Base-by-base conservation (phyloP, 1,284 basidiomycete genomes). In the Pulveroboletus sp. region DNA sequence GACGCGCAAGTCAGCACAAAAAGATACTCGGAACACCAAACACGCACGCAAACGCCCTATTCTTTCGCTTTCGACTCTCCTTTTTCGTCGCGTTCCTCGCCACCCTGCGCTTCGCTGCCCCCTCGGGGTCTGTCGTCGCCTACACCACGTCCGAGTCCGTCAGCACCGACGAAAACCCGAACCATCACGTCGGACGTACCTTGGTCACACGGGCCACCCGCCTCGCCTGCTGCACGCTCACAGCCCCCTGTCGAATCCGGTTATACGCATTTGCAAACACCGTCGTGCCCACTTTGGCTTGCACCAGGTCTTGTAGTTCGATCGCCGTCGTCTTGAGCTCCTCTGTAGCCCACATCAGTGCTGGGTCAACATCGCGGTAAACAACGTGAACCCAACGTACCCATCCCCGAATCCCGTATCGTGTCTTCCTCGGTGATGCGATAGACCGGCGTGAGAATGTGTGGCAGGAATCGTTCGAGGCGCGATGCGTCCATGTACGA, bases 221-320 rank as follows among this genome's bases (percentile, higher is more conserved):
- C 29, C 96, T 78, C 52, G 91, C 89, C 54, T 87, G 81, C 52
- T 91, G 82, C 35, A 92, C 82, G 35, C 80, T 82, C 29, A 87
- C 74, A 1, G 85, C 84, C 31, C 81, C 78, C 67, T 94, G 87
- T 39, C 93, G 83, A 52, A 98, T 89, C 53, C 81, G 80, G 62
- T 87, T 91, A 76, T 97, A 98, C 1, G 82, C 82, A 20, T 72
- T 73, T 4, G 94, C 85, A 74, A 97, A 99, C 54, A 81, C 82
- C 1, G 88, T 89, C 15, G 87, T 85, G 26, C 95, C 95, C 36
- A 97, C 88, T 77, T 93, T 93, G 44, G 75, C 72, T 68, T 95
- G 95, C 1, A 99, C 76, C 18, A 98, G 82, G 55, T 95, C 92
- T 66, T 94, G 90, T 14, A 99, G 77, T 72, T 99, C 96, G 15